A percentile compares a stretch with the other conserved stretches of the same genome.
Conservation (phyloP, 345 rosid species). For the Limnanthes douglasii region DNA sequence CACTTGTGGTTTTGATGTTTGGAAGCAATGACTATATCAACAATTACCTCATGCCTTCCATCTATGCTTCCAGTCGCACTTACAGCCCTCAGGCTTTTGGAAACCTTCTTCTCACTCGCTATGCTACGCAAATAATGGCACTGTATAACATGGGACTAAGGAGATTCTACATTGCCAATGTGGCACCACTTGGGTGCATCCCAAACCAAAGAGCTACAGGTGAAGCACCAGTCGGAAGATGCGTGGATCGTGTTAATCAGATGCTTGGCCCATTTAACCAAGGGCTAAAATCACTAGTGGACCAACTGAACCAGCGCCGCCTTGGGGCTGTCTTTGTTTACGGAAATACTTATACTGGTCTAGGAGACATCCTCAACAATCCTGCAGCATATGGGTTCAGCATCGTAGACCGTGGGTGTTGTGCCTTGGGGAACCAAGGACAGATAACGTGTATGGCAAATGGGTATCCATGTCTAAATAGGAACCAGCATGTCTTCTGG, state of each 20-base stretch:
- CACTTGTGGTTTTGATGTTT: slow-evolving; percentile 41
- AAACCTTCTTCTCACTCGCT: slow-evolving; percentile 44
- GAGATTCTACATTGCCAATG: slow-evolving; percentile 46
- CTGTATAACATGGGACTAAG: slow-evolving; percentile 59
- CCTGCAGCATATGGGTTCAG: slow-evolving; percentile 48
- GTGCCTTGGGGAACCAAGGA: slow-evolving; percentile 62
- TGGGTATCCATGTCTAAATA: slow-evolving; percentile 36
- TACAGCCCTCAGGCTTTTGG: slow-evolving; percentile 47
- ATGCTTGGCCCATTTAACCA: slow-evolving; percentile 53
- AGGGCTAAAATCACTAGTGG: slow-evolving; percentile 48
- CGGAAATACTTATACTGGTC: slow-evolving; percentile 40
- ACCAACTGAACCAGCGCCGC: slow-evolving; percentile 36
- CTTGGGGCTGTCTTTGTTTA: slow-evolving; percentile 39
- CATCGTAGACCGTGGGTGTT: slow-evolving; percentile 57
- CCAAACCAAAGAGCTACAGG: slow-evolving; percentile 50
- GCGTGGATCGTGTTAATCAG: slow-evolving; percentile 55
- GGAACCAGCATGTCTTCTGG: slow-evolving; percentile 58
- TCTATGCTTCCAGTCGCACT: slow-evolving; percentile 37
- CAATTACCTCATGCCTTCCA: slow-evolving; percentile 69
- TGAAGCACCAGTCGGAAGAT: slow-evolving; percentile 33
- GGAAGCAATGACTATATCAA: slow-evolving; percentile 95
- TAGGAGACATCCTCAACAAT: slow-evolving; percentile 60
- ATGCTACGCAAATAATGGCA: slow-evolving; percentile 51
- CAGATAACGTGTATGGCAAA: slow-evolving; percentile 62
- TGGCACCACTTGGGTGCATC: slow-evolving; percentile 76